These are phyloP conservation scores for Saccharomyces eubayanus DNA, from an alignment of 805 yeast species.

Conservation along the genomic window DNA sequence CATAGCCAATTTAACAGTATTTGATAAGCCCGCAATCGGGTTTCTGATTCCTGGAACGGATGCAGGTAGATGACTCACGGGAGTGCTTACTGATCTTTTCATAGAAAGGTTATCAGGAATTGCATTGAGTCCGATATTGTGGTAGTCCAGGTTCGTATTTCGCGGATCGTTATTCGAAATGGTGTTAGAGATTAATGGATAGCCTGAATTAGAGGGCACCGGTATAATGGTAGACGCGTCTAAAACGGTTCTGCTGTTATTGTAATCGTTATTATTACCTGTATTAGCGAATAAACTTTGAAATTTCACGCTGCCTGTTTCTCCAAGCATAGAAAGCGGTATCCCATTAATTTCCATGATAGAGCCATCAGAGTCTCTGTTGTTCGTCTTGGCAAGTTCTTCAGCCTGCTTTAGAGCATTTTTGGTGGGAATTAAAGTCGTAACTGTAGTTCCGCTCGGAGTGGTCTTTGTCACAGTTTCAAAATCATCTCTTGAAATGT, in stretches of 20 bases:
- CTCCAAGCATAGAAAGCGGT: conserved; percentile 64
- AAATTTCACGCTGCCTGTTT: conserved; percentile 59
- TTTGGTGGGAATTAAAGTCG: conserved; percentile 82
- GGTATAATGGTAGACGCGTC: neutral
- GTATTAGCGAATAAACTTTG: conserved; percentile 3
- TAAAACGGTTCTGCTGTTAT: neutral
- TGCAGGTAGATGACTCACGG: neutral
- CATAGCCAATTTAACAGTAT: neutral
- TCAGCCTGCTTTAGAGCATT: conserved; percentile 46
- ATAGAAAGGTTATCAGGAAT: neutral
- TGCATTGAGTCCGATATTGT: neutral
- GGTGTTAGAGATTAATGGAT: neutral
- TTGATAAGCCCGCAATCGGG: neutral
- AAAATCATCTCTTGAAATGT: conserved; percentile 82
- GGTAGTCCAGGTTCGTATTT: neutral
- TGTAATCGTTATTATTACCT: neutral
- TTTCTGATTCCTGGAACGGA: neutral
- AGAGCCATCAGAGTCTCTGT: conserved; percentile 15
- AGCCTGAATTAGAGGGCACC: neutral
- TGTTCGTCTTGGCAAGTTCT: conserved; percentile 17
- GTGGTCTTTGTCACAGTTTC: conserved; percentile 78
- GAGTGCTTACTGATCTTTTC: neutral
- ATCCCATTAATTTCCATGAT: conserved; percentile 59
- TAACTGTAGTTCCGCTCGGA: conserved; percentile 86
- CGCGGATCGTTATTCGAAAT: neutral